Base-by-base conservation (phyloP, 2,329 filamentous ascomycete species). In the Ascochyta clinopodiicola region DNA sequence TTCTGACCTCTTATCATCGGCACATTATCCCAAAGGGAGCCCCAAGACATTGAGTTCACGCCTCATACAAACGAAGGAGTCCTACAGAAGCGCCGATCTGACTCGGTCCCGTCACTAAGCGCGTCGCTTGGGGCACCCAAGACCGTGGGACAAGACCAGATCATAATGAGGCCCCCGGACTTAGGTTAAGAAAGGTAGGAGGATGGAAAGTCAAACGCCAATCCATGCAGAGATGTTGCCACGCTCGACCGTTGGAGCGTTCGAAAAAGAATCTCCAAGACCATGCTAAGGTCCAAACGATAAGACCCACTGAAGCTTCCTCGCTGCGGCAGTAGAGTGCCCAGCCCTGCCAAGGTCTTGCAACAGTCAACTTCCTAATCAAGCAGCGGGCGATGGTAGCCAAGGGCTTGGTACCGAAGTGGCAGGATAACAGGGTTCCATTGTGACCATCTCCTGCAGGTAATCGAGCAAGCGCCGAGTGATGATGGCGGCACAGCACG, bases 211-310 rank as follows among this genome's bases (percentile, higher is more conserved):
- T 51, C 57, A 56, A 48, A 57, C 60, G 56, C 49, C 47, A 51
- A 50, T 54, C 45, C 48, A 51, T 59, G 51, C 54, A 44, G 27
- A 50, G 19, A 57, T 51, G 45, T 56, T 39, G 50, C 53, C 53
- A 54, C 47, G 19, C 31, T 44, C 37, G 32, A 43, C 50, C 50
- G 51, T 59, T 60, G 42, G 53, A 59, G 48, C 42, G 50, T 65
- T 62, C 56, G 51, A 53, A 65, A 59, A 61, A 61, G 63, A 62
- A 29, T 48, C 51, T 60, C 63, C 62, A 66, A 66, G 63, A 37
- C 10, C 17, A 39, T 51, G 62, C 56, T 61, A 68, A 61, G 55
- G 51, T 56, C 40, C 45, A 59, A 63, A 54, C 62, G 62, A 67
- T 61, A 61, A 60, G 56, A 21, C n/a, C 46, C 42, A 49, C 35